phyloP scores from a whole-genome alignment of 2,329 filamentous ascomycete genomes.

The Penicillium sp. region DNA sequence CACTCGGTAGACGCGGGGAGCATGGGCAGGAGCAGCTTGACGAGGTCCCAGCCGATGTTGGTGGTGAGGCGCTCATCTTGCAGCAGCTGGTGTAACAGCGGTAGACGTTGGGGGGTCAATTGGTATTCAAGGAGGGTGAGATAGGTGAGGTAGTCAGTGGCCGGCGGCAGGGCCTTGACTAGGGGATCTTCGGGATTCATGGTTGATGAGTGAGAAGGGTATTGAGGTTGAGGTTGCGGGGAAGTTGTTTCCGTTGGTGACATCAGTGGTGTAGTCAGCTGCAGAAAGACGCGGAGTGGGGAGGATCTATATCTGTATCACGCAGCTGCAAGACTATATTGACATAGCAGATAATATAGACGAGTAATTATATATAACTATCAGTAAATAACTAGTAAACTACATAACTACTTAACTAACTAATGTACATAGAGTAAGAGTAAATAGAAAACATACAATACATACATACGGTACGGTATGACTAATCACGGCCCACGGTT shows the following conservation, averaged over 20 bases:
- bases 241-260: slow-evolving; percentile 9
- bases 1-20: slow-evolving; percentile 56
- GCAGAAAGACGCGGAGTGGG: too few species aligned
- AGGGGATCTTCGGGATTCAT: slow-evolving; percentile 46
- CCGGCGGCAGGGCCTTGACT: slow-evolving; percentile 55
- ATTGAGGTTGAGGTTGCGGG: slow-evolving; percentile 5
- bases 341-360: too few species aligned
- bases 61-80: slow-evolving; percentile 57
- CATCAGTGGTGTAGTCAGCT: slow-evolving; percentile 4
- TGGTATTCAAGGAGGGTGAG: slow-evolving; percentile 62
- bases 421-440: too few species aligned
- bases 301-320: too few species aligned
- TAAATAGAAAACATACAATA: too few species aligned
- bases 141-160: slow-evolving; percentile 62
- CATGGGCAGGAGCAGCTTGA: slow-evolving; percentile 57
- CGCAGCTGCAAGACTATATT: too few species aligned
- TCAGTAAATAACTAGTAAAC: too few species aligned
- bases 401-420: too few species aligned
- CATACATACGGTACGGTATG: too few species aligned
- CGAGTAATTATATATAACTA: too few species aligned
- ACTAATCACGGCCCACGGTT: not conserved
- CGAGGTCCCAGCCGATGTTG: slow-evolving; percentile 63
- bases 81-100: slow-evolving; percentile 54
- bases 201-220: slow-evolving; percentile 12
- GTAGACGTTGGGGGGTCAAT: slow-evolving; percentile 54